A percentile compares a stretch with the other conserved stretches of the same genome.
Conservation (phyloP, 495 filamentous ascomycete genomes). For the Lasiosphaeria hispida region DNA sequence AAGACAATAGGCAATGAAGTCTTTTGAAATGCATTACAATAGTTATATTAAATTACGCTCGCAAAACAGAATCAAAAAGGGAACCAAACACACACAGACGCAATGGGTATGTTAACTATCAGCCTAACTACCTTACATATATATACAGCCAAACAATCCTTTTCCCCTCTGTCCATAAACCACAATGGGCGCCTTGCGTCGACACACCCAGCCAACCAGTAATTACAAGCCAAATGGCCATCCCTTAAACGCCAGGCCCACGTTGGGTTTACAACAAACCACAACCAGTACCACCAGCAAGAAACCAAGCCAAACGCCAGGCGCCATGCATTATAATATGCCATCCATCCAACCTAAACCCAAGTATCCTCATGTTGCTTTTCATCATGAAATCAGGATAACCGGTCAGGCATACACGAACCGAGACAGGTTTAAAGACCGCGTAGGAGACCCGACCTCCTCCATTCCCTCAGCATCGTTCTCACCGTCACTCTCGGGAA, state of each 20-base stretch:
- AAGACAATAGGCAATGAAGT: too few species aligned
- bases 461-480: slow-evolving; percentile 36
- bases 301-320: background rate
- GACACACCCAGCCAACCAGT: background rate
- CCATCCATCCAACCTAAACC: background rate
- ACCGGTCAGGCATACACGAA: slow-evolving; percentile 49
- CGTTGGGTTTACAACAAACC: too few species aligned
- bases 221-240: background rate
- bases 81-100: background rate
- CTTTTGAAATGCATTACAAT: too few species aligned
- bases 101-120: background rate
- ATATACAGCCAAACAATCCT: background rate
- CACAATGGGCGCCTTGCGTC: background rate
- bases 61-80: background rate
- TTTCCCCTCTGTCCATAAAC: background rate
- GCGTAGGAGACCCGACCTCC: slow-evolving; percentile 6
- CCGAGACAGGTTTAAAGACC: slow-evolving; percentile 50
- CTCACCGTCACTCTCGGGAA: slow-evolving; percentile 68
- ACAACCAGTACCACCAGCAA: too few species aligned
- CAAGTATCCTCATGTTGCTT: background rate
- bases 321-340: background rate
- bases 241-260: background rate
- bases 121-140: background rate
- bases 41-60: too few species aligned
- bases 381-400: background rate